These are phyloP conservation scores for Cladosporium sp. DNA, from an alignment of 2,329 filamentous ascomycete species.

Conservation along the genomic window DNA sequence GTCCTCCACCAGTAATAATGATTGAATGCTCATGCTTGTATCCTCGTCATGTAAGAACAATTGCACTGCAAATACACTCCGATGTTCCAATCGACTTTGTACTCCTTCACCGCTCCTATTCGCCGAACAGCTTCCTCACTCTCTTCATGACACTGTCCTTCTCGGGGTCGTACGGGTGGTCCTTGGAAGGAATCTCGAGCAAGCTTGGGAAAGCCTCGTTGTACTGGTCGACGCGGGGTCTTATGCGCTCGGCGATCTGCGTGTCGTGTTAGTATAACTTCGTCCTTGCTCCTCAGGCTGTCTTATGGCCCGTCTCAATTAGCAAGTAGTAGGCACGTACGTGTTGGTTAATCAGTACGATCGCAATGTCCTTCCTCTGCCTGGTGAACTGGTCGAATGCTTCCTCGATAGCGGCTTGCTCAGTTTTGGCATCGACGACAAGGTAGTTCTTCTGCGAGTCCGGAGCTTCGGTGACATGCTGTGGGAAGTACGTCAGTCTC, in stretches of 20 bases:
- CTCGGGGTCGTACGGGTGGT: slow-evolving; percentile 97
- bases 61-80: neutral
- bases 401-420: slow-evolving; percentile 80
- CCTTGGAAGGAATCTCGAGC: slow-evolving; percentile 96
- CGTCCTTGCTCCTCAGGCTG: no score
- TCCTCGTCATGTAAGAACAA: neutral
- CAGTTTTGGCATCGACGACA: slow-evolving; percentile 91
- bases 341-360: slow-evolving; percentile 96
- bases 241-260: slow-evolving; percentile 91
- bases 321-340: slow-evolving; percentile 52
- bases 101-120: slow-evolving; percentile 47
- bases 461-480: slow-evolving; percentile 89
- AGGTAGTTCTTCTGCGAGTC: slow-evolving; percentile 97
- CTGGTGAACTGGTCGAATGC: slow-evolving; percentile 88
- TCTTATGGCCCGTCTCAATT: no score
- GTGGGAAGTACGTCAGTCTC: slow-evolving; percentile 5
- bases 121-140: slow-evolving; percentile 72
- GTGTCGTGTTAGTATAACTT: neutral
- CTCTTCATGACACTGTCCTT: slow-evolving; percentile 96
- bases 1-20: neutral
- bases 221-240: slow-evolving; percentile 85
- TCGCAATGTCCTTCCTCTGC: slow-evolving; percentile 93
- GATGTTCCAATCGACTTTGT: neutral
- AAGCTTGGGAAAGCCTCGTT: slow-evolving; percentile 94
- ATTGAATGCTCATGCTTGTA: neutral